A percentile compares a stretch with the other conserved stretches of the same genome.
Evolutionary conservation across 1,139 yeast genomes (phyloP).

Genomic region (Hemisphaericaspora xylofermentans): DNA sequence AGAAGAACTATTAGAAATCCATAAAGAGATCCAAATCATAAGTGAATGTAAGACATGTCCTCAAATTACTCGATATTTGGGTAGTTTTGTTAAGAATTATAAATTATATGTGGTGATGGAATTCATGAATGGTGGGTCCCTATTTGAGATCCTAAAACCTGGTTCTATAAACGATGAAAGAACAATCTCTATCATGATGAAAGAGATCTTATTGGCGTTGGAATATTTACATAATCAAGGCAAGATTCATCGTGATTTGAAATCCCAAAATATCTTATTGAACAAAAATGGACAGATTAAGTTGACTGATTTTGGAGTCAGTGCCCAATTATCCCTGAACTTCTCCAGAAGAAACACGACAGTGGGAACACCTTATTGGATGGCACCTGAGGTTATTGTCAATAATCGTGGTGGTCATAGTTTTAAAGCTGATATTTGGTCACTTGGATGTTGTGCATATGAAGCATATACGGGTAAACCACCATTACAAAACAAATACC

Average conservation of each 20-base stretch:
- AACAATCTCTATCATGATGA: conserved; percentile 55
- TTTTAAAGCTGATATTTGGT: conserved; percentile 92
- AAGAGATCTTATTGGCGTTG: conserved; percentile 66
- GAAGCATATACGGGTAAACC: conserved; percentile 85
- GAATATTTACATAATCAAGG: conserved; percentile 73
- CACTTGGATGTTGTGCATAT: conserved; percentile 86
- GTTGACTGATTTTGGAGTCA: conserved; percentile 95
- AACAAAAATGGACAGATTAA: conserved; percentile 74
- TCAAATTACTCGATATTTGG: conserved; percentile 73
- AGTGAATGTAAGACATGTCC: conserved; percentile 64
- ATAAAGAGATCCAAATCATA: conserved; percentile 73
- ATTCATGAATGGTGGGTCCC: conserved; percentile 79
- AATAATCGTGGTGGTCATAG: conserved; percentile 78
- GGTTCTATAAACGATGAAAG: conserved; percentile 52
- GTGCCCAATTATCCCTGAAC: conserved; percentile 79
- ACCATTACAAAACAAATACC: conserved; percentile 65
- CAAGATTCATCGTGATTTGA: conserved; percentile 83
- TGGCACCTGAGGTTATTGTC: conserved; percentile 95
- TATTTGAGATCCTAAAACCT: conserved; percentile 62
- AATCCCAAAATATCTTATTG: conserved; percentile 80
- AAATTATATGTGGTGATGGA: conserved; percentile 89
- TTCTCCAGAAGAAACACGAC: conserved; percentile 81
- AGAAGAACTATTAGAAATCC: conserved; percentile 76
- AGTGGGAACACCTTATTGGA: conserved; percentile 98
- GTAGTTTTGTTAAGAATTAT: conserved; percentile 77